phyloP scores from a whole-genome alignment of 345 rosid species.

The Salix viminalis region DNA sequence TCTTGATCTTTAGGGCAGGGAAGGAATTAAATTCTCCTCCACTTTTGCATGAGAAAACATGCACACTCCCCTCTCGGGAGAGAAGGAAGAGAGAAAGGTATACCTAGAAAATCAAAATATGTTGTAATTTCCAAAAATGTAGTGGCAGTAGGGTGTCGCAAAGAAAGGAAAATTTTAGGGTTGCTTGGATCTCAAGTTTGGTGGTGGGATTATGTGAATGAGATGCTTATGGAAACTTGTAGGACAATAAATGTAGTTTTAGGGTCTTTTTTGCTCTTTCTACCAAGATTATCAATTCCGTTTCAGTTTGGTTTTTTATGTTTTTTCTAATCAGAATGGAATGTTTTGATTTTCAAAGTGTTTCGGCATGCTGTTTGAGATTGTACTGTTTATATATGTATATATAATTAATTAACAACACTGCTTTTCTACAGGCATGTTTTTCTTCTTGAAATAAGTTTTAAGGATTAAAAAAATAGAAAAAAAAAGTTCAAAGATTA shows the following conservation, averaged over 20 bases:
- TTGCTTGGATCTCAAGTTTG: conserved; percentile 72
- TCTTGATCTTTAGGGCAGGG: conserved; percentile 43
- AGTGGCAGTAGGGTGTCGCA: not conserved
- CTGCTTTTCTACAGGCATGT: conserved; percentile 11
- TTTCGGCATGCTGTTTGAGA: accelerated
- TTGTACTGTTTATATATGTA: accelerated
- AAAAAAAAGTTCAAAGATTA: conserved; percentile 6
- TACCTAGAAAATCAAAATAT: conserved; percentile 28
- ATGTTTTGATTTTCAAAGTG: too few relatives aligned
- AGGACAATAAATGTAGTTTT: conserved; percentile 40
- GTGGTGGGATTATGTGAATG: conserved; percentile 14
- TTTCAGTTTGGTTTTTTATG: accelerated
- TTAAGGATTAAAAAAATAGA: conserved; percentile 1
- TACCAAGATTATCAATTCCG: not conserved
- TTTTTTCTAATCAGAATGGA: too few relatives aligned
- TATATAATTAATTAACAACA: too few relatives aligned
- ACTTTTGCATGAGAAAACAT: conserved; percentile 11
- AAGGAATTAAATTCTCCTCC: conserved; percentile 54
- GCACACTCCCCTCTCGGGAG: not conserved
- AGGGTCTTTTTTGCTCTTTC: conserved; percentile 23
- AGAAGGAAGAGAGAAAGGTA: not conserved
- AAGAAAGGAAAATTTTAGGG: not conserved
- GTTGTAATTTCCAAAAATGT: not conserved
- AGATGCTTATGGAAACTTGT: conserved; percentile 30
- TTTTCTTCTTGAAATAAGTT: conserved; percentile 21